A percentile compares a stretch with the other conserved stretches of the same genome.
Conservation (phyloP, 306 rosid species). For the Lathyrus sativus region DNA sequence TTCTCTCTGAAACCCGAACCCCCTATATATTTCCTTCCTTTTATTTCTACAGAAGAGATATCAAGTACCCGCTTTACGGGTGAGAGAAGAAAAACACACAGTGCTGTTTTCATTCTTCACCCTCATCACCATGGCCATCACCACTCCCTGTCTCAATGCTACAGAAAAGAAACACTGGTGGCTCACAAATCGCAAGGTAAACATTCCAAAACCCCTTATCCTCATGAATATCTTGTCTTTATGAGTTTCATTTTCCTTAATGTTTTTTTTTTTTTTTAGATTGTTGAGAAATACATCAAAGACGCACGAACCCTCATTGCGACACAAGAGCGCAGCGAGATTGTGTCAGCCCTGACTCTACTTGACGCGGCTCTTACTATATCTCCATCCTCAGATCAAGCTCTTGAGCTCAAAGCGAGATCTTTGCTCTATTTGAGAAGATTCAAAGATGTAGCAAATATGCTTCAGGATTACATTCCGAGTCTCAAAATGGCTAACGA, state of each 20-base stretch:
- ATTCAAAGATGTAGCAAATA: slow-evolving; percentile 84
- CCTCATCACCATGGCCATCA: slow-evolving; percentile 50
- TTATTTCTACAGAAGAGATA: slow-evolving; percentile 20
- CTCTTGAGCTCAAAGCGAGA: slow-evolving; percentile 81
- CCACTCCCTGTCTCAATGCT: slow-evolving; percentile 45
- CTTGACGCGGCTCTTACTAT: slow-evolving; percentile 81
- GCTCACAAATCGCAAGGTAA: slow-evolving; percentile 87
- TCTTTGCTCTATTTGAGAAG: slow-evolving; percentile 69
- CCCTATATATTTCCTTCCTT: slow-evolving; percentile 8
- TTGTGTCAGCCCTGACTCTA: slow-evolving; percentile 64
- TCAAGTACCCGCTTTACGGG: slow-evolving; percentile 36
- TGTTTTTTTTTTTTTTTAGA: slow-evolving; percentile 35
- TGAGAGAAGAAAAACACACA: not conserved
- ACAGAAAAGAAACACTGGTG: slow-evolving; percentile 93
- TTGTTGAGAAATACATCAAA: slow-evolving; percentile 76
- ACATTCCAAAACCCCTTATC: not conserved
- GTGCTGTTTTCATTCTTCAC: not conserved
- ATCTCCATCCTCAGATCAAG: slow-evolving; percentile 68
- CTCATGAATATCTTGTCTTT: no score
- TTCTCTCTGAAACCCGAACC: slow-evolving; percentile 19
- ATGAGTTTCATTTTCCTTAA: not conserved
- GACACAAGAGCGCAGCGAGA: slow-evolving; percentile 65
- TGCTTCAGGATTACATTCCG: slow-evolving; percentile 94
- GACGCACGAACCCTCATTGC: slow-evolving; percentile 79
- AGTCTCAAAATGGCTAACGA: slow-evolving; percentile 68